Base-by-base conservation (phyloP, 108 stramenopile genomes). In the Cyclotella kingstonii region DNA sequence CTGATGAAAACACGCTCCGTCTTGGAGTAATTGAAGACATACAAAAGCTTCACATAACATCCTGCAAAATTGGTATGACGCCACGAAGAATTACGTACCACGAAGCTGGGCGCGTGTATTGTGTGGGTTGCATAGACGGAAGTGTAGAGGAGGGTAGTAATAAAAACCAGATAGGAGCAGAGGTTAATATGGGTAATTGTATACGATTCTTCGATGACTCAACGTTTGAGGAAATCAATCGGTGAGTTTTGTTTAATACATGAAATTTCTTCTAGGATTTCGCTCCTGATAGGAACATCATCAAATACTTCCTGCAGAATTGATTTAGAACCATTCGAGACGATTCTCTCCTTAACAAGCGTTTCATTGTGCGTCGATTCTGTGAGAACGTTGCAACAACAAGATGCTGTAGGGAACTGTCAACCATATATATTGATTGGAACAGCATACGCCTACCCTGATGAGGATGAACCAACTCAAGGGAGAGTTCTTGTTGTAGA, bases 1-100 rank as follows among this genome's bases (percentile, higher is more conserved):
- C 95, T 12, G 93, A 95, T 35, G 96, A 97, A 57, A 66, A 68
- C 17, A 81, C 73, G 39, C 70, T 99, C 36, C 80, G 91, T 36
- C 78, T 99, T 41, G 98, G 98, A 6, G 90, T 93, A 26, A 96
- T 98, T 47, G 97, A 99, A 68, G 91, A 95, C 63, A 95, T 99
- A 57, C 95, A 99, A 78, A 97, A 96, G 76, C 88, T 99, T 55
- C 97, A 99, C 77, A 91, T 99, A 35, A 90, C 90, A 19, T 92
- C 96, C 29, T 81, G 86, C 46, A 90, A 83, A 49, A 63, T 99
- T 2, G 95, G 94, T 5, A 96, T 96, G 90, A 80, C 84, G 8
- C 96, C 98, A 3, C 83, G 90, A 6, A 78, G 92, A 60, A 91
- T 99, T 39, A 86, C 83, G 10, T 88, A 97, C 54, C 82, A 88